Percentiles rank a stretch among this genome's conserved stretches.
phyloP scores from a whole-genome alignment of 495 filamentous ascomycete genomes.

The Chaetomidium leptoderma region DNA sequence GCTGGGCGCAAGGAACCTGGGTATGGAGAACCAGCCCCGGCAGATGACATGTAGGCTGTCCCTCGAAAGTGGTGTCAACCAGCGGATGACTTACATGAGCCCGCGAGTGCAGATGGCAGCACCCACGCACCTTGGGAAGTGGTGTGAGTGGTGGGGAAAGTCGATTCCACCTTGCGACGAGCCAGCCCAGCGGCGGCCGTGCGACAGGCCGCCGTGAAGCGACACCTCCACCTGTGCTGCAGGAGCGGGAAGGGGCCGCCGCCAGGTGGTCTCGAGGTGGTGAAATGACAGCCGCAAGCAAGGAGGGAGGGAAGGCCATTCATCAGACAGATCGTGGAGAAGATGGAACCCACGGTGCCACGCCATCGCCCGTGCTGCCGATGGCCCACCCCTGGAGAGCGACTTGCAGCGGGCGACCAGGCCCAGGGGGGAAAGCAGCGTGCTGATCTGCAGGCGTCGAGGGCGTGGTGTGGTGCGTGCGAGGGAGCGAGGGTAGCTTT shows the following conservation, averaged over 20 bases:
- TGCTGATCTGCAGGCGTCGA: conserved; percentile 8
- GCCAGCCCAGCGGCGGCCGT: no score
- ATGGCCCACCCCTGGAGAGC: background rate
- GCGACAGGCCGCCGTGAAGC: background rate
- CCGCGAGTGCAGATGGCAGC: background rate
- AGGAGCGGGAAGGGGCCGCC: conserved; percentile 34
- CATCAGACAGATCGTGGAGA: conserved; percentile 25
- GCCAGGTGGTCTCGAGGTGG: conserved; percentile 21
- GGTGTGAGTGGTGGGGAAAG: conserved; percentile 17
- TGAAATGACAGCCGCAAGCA: conserved; percentile 23
- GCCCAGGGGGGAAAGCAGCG: background rate
- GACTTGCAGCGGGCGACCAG: conserved; percentile 10
- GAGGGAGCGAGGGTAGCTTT: no score
- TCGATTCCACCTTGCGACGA: conserved; percentile 1
- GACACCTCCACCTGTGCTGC: conserved; percentile 18
- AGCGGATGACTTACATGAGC: conserved; percentile 32
- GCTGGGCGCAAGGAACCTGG: background rate
- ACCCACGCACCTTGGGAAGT: background rate
- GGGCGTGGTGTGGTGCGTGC: conserved; percentile 8
- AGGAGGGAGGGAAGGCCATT: conserved; percentile 2
- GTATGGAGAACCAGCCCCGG: conserved; percentile 1
- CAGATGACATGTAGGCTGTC: conserved; percentile 2
- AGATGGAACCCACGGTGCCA: conserved; percentile 11
- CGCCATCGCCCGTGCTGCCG: background rate
- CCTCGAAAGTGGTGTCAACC: conserved; percentile 25